Conservation (phyloP, 345 rosid species). For the Eucalyptus grandis region DNA sequence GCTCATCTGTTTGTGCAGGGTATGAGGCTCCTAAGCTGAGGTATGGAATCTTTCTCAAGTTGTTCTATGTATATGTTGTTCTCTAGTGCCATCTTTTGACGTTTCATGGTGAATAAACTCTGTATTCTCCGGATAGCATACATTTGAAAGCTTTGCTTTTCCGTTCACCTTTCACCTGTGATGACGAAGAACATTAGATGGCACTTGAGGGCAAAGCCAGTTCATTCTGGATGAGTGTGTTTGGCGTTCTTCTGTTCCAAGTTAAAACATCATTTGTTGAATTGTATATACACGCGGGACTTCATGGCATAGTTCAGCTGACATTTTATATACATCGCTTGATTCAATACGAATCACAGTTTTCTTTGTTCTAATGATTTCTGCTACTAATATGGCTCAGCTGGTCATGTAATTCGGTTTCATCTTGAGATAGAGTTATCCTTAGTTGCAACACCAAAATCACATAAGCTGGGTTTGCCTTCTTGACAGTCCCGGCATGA, state of each 20-base stretch:
- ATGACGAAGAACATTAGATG: background rate
- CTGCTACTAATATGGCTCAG: background rate
- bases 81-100: background rate
- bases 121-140: background rate
- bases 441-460: background rate
- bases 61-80: background rate
- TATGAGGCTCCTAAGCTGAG: conserved; percentile 37
- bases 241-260: background rate
- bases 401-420: background rate
- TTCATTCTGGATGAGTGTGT: background rate
- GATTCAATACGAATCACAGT: background rate
- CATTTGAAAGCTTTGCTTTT: background rate
- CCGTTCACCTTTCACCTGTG: background rate
- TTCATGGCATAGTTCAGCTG: background rate
- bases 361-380: background rate
- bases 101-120: background rate
- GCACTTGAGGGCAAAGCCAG: background rate
- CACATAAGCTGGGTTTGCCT: background rate
- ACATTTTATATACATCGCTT: background rate
- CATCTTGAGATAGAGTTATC: background rate
- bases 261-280: background rate
- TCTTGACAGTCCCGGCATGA: background rate
- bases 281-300: background rate
- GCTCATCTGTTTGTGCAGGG: conserved; percentile 5
- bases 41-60: background rate